These are phyloP conservation scores for Sclerotinia minor DNA, from an alignment of 2,329 filamentous ascomycete species.

Conservation along the genomic window DNA sequence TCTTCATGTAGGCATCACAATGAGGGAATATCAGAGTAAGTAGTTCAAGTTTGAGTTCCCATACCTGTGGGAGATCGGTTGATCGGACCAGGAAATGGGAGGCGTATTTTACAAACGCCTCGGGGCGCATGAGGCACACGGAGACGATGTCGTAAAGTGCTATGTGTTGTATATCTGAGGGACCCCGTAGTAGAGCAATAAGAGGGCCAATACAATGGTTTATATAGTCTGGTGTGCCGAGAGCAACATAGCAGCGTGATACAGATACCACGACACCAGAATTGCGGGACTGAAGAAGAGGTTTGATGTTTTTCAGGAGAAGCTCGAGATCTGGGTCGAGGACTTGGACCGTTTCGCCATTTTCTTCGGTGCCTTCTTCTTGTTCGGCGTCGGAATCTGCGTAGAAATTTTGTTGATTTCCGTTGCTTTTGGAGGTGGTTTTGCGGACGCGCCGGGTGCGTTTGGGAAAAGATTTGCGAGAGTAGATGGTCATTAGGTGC, in stretches of 20 bases:
- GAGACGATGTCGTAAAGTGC: slow-evolving; percentile 93
- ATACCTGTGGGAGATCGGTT: slow-evolving; percentile 77
- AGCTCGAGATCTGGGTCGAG: slow-evolving; percentile 82
- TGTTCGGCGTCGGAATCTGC: slow-evolving; percentile 56
- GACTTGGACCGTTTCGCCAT: slow-evolving; percentile 53
- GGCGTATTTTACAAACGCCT: slow-evolving; percentile 82
- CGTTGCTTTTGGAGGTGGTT: slow-evolving; percentile 42
- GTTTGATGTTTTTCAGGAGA: slow-evolving; percentile 74
- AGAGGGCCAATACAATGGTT: slow-evolving; percentile 77
- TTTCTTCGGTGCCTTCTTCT: slow-evolving; percentile 46
- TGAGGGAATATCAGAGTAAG: slow-evolving; percentile 89
- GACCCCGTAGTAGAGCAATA: slow-evolving; percentile 78
- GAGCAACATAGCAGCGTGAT: slow-evolving; percentile 77
- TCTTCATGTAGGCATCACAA: slow-evolving; percentile 72
- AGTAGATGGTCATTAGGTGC: slow-evolving; percentile 79
- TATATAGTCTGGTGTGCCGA: slow-evolving; percentile 78
- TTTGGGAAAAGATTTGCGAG: slow-evolving; percentile 81
- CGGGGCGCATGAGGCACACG: slow-evolving; percentile 75
- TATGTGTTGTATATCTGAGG: slow-evolving; percentile 84
- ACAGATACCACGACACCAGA: slow-evolving; percentile 90
- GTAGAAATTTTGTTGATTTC: slow-evolving; percentile 72
- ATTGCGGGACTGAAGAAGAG: slow-evolving; percentile 90
- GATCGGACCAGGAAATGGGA: slow-evolving; percentile 86
- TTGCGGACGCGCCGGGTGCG: slow-evolving; percentile 57
- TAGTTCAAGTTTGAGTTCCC: slow-evolving; percentile 89